These are phyloP conservation scores for Fusarium sp. DNA, from an alignment of 2,329 filamentous ascomycete genomes.

Conservation along the genomic window DNA sequence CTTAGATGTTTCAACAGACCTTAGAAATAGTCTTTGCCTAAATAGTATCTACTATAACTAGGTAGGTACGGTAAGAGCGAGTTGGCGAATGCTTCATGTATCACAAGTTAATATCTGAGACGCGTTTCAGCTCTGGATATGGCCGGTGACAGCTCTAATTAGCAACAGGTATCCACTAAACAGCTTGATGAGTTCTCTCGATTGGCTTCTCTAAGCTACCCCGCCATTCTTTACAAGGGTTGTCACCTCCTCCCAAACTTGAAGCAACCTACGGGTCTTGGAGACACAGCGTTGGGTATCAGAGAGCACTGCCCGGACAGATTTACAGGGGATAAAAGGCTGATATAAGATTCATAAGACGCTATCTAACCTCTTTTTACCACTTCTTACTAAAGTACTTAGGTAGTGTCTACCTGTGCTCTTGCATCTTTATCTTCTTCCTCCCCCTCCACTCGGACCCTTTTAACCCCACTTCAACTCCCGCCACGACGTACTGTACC, in stretches of 20 bases:
- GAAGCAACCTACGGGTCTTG: slow-evolving; percentile 24
- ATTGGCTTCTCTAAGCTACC: slow-evolving; percentile 37
- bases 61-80: neutral
- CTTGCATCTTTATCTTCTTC: slow-evolving; percentile 1
- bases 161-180: slow-evolving; percentile 24
- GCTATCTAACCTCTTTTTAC: slow-evolving; percentile 6
- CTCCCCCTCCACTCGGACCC: slow-evolving; percentile 33
- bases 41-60: neutral
- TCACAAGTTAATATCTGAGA: slow-evolving; percentile 41
- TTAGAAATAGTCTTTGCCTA: neutral
- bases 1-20: neutral
- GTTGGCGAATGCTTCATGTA: slow-evolving; percentile 11
- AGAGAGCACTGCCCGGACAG: neutral
- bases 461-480: slow-evolving; percentile 37
- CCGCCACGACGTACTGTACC: slow-evolving; percentile 22
- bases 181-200: neutral
- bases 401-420: neutral
- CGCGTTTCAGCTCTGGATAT: slow-evolving; percentile 39
- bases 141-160: slow-evolving; percentile 28
- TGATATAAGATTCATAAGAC: neutral
- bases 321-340: slow-evolving; percentile 4
- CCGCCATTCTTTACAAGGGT: slow-evolving; percentile 32
- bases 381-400: neutral
- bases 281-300: slow-evolving; percentile 12
- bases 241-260: slow-evolving; percentile 24